Evolutionary conservation across 495 filamentous ascomycete genomes (phyloP), one percentile per base, ranked within the genome.

Genomic region (Neurospora sp.): DNA sequence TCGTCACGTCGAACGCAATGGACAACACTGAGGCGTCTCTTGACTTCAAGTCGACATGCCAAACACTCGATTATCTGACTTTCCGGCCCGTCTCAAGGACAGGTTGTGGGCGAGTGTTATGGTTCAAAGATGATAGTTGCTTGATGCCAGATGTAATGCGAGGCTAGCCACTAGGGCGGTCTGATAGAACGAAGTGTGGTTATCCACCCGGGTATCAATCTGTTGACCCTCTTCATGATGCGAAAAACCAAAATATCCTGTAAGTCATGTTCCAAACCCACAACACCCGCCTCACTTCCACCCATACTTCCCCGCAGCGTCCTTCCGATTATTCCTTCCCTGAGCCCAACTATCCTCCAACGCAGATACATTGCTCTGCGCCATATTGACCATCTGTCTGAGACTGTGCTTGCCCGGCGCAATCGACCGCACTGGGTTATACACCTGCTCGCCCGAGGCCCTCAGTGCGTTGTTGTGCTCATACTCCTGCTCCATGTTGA

Each of bases 401-500:
- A 98, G 84, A 69, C 88, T 93, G 80, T 96, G 93, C 82, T 97
- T 97, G 69, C 93, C 94, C 1, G 93, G 90, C n/a, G 91, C 90
- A 78, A 98, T 92, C 6, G 92, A 84, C 73, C 92, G 89, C 31
- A 98, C 91, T 3, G 94, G 92, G 74, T 94, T 94, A 78, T 95
- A 93, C 72, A 89, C 89, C 27, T 86, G 84, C 75, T 91, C 89
- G 71, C 90, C 92, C 14, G 87, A 80, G 16, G 90, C 88, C 4
- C 94, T 89, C 40, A 96, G 81, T 69, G 83, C 84, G 81, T 95
- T 90, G 81, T 98, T 98, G 72, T 90, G 87, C 18, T 85, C 88
- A 83, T 98, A 98, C 81, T 98, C 94, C 70, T 82, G 80, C 79
- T 94, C 93, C 46, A 92, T 95, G 82, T 94, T 92, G 89, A 98